Conservation (phyloP, 2,329 filamentous ascomycete species). For the Aureobasidium pullulans region DNA sequence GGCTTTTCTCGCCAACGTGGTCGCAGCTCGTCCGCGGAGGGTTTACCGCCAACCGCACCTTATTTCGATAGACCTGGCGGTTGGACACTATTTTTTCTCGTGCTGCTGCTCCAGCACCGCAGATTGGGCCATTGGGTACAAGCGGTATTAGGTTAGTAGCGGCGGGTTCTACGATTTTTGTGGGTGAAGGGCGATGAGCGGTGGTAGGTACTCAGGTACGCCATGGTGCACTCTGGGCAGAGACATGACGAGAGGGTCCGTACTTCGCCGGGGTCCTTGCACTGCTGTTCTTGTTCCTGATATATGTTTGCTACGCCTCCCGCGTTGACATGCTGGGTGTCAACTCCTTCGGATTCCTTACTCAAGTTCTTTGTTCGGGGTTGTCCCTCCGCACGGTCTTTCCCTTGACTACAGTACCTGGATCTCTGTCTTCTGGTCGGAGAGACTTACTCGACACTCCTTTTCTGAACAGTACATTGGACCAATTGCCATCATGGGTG, state of each 20-base stretch:
- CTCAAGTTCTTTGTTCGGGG: background rate
- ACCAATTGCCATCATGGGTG: background rate
- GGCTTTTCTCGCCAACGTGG: background rate
- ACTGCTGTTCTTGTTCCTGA: background rate
- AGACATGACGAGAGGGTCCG: background rate
- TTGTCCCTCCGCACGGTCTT: background rate
- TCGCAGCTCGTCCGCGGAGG: constrained; percentile 1
- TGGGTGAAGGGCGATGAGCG: background rate
- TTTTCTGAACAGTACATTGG: background rate
- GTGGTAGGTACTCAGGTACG: background rate
- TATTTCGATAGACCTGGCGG: constrained; percentile 1
- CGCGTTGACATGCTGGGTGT: background rate
- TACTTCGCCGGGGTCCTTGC: background rate
- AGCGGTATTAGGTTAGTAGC: background rate
- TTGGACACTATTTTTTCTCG: background rate
- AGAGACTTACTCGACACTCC: background rate
- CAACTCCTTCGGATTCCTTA: background rate
- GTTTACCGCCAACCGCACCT: background rate
- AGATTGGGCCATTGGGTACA: too few species aligned
- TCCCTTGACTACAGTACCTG: background rate
- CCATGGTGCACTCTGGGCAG: background rate
- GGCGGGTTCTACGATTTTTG: background rate
- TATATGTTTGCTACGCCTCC: background rate
- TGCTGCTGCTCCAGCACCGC: too few species aligned
- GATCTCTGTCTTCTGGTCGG: background rate